A percentile compares a stretch with the other conserved stretches of the same genome.
These are phyloP conservation scores for Carpinus viminea DNA, from an alignment of 306 rosid species.

Conservation along the genomic window DNA sequence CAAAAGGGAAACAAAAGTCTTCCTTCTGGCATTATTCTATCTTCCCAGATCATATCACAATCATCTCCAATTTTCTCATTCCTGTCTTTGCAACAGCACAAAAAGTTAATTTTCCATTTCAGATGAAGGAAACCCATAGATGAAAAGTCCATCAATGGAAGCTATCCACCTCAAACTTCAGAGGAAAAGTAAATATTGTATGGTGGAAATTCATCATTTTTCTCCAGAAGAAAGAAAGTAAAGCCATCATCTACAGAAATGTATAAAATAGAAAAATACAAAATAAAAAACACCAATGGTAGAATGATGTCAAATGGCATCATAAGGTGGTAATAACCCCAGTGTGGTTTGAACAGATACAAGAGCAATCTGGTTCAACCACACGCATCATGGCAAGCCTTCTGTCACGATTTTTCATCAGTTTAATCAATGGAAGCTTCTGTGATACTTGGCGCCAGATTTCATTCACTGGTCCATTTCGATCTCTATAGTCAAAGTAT, in stretches of 20 bases:
- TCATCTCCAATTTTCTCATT: too few species aligned
- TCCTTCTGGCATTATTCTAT: too few species aligned
- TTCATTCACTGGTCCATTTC: slow-evolving; percentile 41
- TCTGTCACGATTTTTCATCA: slow-evolving; percentile 46
- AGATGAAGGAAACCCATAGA: not conserved
- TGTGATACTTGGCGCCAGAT: slow-evolving; percentile 53
- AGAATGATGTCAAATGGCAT: not conserved
- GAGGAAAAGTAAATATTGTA: not conserved
- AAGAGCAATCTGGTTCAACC: slow-evolving; percentile 36
- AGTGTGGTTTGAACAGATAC: slow-evolving; percentile 45
- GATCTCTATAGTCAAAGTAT: slow-evolving; percentile 39
- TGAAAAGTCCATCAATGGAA: not conserved
- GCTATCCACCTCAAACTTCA: not conserved
- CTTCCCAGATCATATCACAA: too few species aligned
- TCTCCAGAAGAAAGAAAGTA: not conserved
- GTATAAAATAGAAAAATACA: too few species aligned
- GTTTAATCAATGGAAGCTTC: slow-evolving; percentile 45
- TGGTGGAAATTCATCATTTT: not conserved
- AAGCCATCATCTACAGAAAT: not conserved
- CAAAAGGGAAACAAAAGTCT: too few species aligned
- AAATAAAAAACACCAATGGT: too few species aligned
- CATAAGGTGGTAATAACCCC: slow-evolving; percentile 17
- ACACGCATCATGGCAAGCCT: slow-evolving; percentile 37
- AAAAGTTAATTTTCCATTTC: too few species aligned
- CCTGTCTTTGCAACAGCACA: too few species aligned